Evolutionary conservation across 2,329 filamentous ascomycete genomes (phyloP), one percentile per base, ranked within the genome.

Genomic region (Botryotinia calthae): DNA sequence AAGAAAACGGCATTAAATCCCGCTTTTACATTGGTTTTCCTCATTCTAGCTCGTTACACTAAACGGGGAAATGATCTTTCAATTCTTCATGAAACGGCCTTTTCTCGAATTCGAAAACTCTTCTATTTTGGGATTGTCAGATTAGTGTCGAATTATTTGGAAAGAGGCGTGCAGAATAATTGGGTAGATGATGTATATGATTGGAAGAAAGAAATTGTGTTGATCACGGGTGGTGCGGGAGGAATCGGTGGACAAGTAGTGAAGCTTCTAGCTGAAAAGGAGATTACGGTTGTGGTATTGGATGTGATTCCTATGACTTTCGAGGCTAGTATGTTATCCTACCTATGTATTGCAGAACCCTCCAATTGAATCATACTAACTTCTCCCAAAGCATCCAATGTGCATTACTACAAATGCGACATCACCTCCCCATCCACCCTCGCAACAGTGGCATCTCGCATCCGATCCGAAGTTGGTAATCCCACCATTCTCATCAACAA

Each of bases 401-500:
- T 93, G n/a, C 84, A 87, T 80, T 91, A 89, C 83, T 93, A 89
- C 83, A 83, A 89, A 76, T 92, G 90, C 82, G 91, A 95, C 81
- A 87, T 94, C 76, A 88, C 89, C 66, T 89, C 86, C 0, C 83
- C 87, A 6, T 79, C 84, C 22, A 84, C 84, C 51, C 86, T 93
- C 76, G 79, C 84, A 10, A 80, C 82, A 4, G 85, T 86, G 9
- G 89, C 88, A 0, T 78, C 84, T 20, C 78, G 82, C 7, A 86
- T 93, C 78, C 85, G 87, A 70, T 80, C 81, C 44, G 80, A 86
- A 20, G 83, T 92, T 72, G 91, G 91, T 72, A 79, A 87, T 66
- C 91, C 91, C 0, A 93, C 90, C 0, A 84, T 94, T 74, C 84
- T 94, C 6, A 90, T 93, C 82, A 92, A 92, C 83, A 93, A 93